Base-by-base conservation (phyloP, 1,284 basidiomycete genomes). In the Thecaphora frezii region DNA sequence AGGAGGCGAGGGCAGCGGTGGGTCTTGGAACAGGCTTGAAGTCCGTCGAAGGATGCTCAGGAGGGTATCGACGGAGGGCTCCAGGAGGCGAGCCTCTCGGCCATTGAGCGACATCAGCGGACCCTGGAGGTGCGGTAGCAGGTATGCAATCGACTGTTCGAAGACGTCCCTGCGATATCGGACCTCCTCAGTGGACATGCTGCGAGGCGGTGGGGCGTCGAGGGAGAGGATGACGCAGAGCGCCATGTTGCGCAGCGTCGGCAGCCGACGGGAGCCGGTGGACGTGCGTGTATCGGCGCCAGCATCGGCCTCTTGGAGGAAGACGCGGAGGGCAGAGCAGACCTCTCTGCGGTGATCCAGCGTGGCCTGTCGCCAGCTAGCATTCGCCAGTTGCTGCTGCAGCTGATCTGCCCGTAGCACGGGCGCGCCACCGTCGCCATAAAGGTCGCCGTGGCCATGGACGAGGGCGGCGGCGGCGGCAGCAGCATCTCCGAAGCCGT, bases 41-140 rank as follows among this genome's bases (percentile, higher is more conserved):
- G 33, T 36, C 33, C 12, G 10, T 36, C 33, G 33, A 7, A 36
- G 16, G 7, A 36, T 8, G 33, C 33, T 36, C 33, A 36, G 33
- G 10, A 36, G 33, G 33, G 33, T 36, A 8, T 18, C 33, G 8
- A 14, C 16, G 33, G 33, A 14, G 8, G 33, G 7, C 4, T 14
- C 33, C 5, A 36, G 16, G 13, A 36, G 7, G 33, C 33, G 51
- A 7, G 49, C 55, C 2, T 53, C n/a, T 7, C 63, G 54, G 1
- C 63, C 63, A 14, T 49, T 58, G 3, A 66, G 33, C 10, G 49
- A 28, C 45, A 58, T 19, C 51, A 61, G 51, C 2, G 58, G 54
- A n/a, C 50, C 21, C 0, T 36, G 58, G 49, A 61, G 58, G 30
- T 61, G 63, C 9, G 18, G n/a, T 1, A 58, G 58, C 18, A 66